Evolutionary conservation across 768 basidiomycete species (phyloP), one percentile per base, ranked within the genome.

Genomic region (Podaxis sp.): DNA sequence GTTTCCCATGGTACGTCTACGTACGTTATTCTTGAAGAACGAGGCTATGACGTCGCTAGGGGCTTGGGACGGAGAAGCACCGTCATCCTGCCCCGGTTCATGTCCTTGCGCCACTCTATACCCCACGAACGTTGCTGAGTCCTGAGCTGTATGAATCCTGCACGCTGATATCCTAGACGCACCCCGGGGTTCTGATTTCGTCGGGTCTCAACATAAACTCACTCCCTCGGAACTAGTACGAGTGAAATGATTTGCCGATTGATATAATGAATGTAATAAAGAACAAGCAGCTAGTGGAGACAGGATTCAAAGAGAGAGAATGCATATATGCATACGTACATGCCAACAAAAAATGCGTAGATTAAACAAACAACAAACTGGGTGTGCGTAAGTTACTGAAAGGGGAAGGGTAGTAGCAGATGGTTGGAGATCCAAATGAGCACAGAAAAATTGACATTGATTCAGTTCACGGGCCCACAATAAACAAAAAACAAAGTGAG

Each of bases 261-360:
- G 38, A 37, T 22, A 40, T 56, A 40, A 38, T 56, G 54, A 56
- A 8, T 40, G 28, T 56, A 56, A 56, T 56, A 40, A 56, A 37
- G 10, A 56, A 56, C 22, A 56, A 22, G 11, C 33, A 40, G 20
- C 5, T 33, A 37, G 36, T 56, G 20, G 38, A 40, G 24, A 56
- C 54, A 56, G 22, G 26, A 13, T n/a, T 15, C n/a, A 15, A 40
- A 40, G 8, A 56, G 20, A 22, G 17, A 20, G 36, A 24, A 50
- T 37, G 37, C 54, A 40, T 38, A 38, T 37, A 38, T 56, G 54
- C 36, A n/a, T 20, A 24, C 13, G 49, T 50, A 50, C 49, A 50
- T 50, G 49, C 49, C 49, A 20, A 54, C 30, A 36, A 33, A 20
- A 54, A 54, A n/a, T 36, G 52, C 52, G 33, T 56, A 22, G 54